phyloP scores from a whole-genome alignment of 1,284 basidiomycete genomes.

The Ustilago hordei region DNA sequence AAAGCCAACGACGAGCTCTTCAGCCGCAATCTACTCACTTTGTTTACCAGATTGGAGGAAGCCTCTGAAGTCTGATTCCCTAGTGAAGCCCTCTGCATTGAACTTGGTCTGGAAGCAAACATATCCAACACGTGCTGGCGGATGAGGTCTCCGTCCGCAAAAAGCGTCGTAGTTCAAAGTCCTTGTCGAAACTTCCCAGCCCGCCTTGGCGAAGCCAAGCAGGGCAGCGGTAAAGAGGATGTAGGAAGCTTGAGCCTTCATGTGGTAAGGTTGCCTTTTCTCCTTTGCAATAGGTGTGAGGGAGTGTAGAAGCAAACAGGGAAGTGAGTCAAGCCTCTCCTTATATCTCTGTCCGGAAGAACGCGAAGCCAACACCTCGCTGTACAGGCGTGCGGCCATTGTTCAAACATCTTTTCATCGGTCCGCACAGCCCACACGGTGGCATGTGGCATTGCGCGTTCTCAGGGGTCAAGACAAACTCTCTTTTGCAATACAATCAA shows the following conservation, averaged over 20 bases:
- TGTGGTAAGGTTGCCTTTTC: not conserved
- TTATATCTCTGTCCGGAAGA: no score
- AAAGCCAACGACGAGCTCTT: no score
- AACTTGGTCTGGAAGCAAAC: not conserved
- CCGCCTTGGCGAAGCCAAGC: constrained; percentile 1
- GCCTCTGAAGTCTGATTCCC: not conserved
- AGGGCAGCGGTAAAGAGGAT: not conserved
- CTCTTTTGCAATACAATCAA: no score
- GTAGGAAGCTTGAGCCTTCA: constrained; percentile 1
- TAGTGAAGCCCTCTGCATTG: not conserved
- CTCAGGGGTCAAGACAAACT: not conserved
- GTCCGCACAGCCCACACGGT: not conserved
- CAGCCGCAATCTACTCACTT: not conserved
- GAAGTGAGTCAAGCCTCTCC: no score
- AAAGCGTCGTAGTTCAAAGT: not conserved
- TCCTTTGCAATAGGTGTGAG: no score
- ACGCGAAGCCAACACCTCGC: no score
- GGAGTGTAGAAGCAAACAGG: no score
- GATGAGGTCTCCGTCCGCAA: not conserved
- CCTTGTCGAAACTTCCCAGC: not conserved
- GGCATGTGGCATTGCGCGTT: not conserved
- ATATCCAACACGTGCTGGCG: not conserved
- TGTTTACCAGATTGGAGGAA: constrained; percentile 1
- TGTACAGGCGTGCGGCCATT: no score
- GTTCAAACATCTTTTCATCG: no score